A percentile compares a stretch with the other conserved stretches of the same genome.
Evolutionary conservation across 352 stramenopile species (phyloP).

Genomic region (Pythium apleroticum): DNA sequence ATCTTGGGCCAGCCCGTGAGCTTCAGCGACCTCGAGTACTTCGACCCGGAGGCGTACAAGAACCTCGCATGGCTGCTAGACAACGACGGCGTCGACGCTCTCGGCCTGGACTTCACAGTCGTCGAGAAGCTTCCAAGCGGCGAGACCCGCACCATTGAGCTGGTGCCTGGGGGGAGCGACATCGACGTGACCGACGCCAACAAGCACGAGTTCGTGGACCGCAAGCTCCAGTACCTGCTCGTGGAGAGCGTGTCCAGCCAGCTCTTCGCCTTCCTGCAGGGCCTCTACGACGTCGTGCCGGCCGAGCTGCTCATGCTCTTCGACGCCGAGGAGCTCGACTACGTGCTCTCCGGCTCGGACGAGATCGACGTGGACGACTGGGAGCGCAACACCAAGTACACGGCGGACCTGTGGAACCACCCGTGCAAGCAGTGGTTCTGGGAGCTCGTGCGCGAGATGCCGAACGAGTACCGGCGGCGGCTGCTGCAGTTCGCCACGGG

Average conservation of each 20-base stretch:
- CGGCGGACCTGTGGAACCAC: constrained; percentile 42
- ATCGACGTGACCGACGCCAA: constrained; percentile 94
- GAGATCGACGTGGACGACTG: constrained; percentile 97
- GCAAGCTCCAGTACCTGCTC: constrained; percentile 58
- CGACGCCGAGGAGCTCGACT: constrained; percentile 97
- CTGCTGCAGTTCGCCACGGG: constrained; percentile 84
- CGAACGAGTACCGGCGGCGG: constrained; percentile 68
- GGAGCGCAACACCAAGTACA: constrained; percentile 84
- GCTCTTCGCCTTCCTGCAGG: constrained; percentile 77
- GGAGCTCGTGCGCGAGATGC: constrained; percentile 92
- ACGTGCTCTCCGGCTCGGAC: constrained; percentile 94
- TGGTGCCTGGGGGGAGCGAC: constrained; percentile 29
- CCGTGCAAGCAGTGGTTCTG: constrained; percentile 90
- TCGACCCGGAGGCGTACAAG: constrained; percentile 33
- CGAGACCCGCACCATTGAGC: constrained; percentile 43
- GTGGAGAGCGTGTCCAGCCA: constrained; percentile 57
- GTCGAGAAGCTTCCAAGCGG: constrained; percentile 32
- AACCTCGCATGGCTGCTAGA: constrained; percentile 34
- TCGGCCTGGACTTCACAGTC: constrained; percentile 61
- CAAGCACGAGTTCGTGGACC: constrained; percentile 91
- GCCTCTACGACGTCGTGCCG: constrained; percentile 96
- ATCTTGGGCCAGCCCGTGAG: constrained; percentile 89
- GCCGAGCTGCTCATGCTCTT: constrained; percentile 94
- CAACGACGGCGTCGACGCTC: constrained; percentile 21
- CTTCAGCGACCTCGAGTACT: constrained; percentile 86